Conservation (phyloP, 306 rosid species). For the Cucurbita argyrosperma region DNA sequence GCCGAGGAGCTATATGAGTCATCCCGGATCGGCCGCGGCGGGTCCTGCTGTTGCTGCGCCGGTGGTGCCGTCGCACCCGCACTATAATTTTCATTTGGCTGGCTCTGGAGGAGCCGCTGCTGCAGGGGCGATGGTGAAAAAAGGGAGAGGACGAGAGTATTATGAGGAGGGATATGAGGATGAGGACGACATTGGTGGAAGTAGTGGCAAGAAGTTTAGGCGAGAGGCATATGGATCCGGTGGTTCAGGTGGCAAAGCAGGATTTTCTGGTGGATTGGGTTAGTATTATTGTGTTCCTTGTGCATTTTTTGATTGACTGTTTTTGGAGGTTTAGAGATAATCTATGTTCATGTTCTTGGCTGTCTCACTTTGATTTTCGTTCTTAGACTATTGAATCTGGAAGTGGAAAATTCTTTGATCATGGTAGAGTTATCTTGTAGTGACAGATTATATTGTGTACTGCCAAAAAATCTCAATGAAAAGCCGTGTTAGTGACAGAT, state of each 20-base stretch:
- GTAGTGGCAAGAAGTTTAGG: constrained; percentile 60
- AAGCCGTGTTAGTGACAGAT: not conserved
- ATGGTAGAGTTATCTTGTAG: not conserved
- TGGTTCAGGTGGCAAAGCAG: constrained; percentile 52
- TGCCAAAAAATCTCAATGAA: not conserved
- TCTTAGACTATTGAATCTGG: not conserved
- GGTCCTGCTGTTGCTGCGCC: constrained; percentile 10
- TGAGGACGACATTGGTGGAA: constrained; percentile 48
- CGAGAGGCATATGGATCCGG: constrained; percentile 57
- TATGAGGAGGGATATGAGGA: constrained; percentile 72
- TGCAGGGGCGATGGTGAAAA: constrained; percentile 34
- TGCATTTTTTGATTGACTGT: not conserved
- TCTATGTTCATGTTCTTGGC: not conserved
- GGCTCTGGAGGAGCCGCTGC: constrained; percentile 18
- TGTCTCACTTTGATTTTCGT: not conserved
- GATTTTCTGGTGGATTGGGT: constrained; percentile 45
- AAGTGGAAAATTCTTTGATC: not conserved
- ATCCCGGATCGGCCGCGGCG: constrained; percentile 6
- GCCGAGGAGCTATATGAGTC: constrained; percentile 40
- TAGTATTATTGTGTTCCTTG: constrained; percentile 12
- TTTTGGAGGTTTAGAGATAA: not conserved
- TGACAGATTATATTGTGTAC: not conserved
- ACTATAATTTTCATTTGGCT: constrained; percentile 37
- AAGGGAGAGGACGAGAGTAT: constrained; percentile 52
- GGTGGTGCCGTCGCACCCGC: constrained; percentile 15